phyloP scores from a whole-genome alignment of 2,329 filamentous ascomycete species.

The Gaeumannomyces tritici region DNA sequence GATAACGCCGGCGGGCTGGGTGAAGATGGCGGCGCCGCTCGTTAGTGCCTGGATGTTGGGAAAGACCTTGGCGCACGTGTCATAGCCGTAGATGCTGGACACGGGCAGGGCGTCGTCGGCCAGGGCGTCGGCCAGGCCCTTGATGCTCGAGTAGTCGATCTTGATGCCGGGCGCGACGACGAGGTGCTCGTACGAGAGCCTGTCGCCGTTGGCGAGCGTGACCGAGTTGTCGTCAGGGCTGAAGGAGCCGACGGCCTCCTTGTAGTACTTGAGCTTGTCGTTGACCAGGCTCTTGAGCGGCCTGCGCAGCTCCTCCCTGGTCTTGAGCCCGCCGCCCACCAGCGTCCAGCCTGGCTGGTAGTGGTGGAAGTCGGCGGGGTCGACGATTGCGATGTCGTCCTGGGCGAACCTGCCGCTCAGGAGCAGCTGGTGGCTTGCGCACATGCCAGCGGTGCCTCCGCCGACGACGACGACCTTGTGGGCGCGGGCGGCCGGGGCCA shows the following conservation, averaged over 20 bases:
- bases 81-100: slow-evolving; percentile 48
- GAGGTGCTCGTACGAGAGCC: slow-evolving; percentile 52
- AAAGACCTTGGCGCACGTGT: slow-evolving; percentile 44
- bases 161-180: slow-evolving; percentile 51
- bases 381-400: slow-evolving; percentile 55
- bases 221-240: slow-evolving; percentile 46
- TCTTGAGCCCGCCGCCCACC: slow-evolving; percentile 56
- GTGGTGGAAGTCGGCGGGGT: slow-evolving; percentile 54
- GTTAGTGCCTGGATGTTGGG: slow-evolving; percentile 33
- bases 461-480: slow-evolving; percentile 61
- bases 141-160: slow-evolving; percentile 39
- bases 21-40: slow-evolving; percentile 46
- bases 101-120: slow-evolving; percentile 35
- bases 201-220: slow-evolving; percentile 43
- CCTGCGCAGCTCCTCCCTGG: slow-evolving; percentile 45
- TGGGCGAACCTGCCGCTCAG: slow-evolving; percentile 43
- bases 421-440: slow-evolving; percentile 59
- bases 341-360: slow-evolving; percentile 65
- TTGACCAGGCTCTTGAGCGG: slow-evolving; percentile 43
- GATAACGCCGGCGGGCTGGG: slow-evolving; percentile 46
- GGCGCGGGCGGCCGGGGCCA: slow-evolving; percentile 18
- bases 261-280: slow-evolving; percentile 52
- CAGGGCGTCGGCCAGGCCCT: slow-evolving; percentile 47
- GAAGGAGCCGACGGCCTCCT: slow-evolving; percentile 37
- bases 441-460: slow-evolving; percentile 54